A percentile compares a stretch with the other conserved stretches of the same genome.
phyloP scores from a whole-genome alignment of 2,329 filamentous ascomycete species.

The Grosmannia huntii region DNA sequence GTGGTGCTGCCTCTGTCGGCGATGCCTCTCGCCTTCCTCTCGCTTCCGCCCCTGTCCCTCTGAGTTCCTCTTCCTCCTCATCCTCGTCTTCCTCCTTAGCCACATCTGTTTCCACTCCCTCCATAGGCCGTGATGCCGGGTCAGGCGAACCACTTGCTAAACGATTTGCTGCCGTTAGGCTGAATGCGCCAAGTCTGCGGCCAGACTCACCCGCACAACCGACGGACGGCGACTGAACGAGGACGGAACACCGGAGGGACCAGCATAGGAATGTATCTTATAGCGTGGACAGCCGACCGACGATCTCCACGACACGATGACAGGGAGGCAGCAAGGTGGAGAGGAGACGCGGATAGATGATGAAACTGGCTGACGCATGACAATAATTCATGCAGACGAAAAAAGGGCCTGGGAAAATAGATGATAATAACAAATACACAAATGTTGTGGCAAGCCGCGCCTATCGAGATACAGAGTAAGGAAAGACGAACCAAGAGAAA shows the following conservation, averaged over 20 bases:
- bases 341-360: neutral
- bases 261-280: too few species aligned
- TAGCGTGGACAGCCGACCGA: too few species aligned
- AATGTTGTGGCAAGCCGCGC: neutral
- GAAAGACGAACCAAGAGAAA: neutral
- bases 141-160: slow-evolving; percentile 48
- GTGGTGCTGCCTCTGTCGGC: too few species aligned
- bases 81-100: slow-evolving; percentile 5
- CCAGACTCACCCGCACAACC: neutral
- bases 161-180: slow-evolving; percentile 53
- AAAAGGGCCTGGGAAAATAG: neutral
- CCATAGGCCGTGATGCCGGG: slow-evolving; percentile 14
- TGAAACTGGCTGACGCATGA: too few species aligned
- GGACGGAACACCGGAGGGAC: neutral
- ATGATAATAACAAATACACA: neutral
- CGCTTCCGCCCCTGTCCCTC: neutral
- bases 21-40: neutral
- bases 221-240: neutral
- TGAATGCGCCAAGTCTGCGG: slow-evolving; percentile 24
- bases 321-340: neutral
- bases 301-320: neutral
- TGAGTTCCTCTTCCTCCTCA: neutral
- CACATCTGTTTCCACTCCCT: slow-evolving; percentile 13
- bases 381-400: too few species aligned
- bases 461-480: neutral